Percentiles rank a stretch among this genome's conserved stretches.
Conservation (phyloP, 257 asterid species). For the Solanum dulcamara region DNA sequence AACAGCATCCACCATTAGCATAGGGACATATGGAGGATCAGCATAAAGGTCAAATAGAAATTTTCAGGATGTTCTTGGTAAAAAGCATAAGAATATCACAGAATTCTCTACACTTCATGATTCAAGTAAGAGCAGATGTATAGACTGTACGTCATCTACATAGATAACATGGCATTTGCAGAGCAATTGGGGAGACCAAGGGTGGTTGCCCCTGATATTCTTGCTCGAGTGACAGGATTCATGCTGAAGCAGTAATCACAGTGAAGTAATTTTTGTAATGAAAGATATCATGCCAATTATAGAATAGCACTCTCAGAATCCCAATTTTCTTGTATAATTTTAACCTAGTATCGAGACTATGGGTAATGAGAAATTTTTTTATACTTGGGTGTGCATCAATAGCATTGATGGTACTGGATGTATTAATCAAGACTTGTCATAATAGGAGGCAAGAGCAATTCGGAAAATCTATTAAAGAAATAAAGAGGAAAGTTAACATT, state of each 20-base stretch:
- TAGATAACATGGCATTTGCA: neutral
- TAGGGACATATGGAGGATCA: neutral
- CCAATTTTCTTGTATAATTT: neutral
- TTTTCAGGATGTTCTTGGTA: neutral
- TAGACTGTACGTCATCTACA: neutral
- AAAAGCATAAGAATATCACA: neutral
- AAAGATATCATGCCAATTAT: neutral
- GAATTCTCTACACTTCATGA: neutral
- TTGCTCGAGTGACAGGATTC: neutral
- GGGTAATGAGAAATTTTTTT: neutral
- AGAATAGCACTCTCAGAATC: neutral
- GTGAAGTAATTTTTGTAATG: neutral
- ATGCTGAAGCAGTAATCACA: neutral
- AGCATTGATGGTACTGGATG: neutral
- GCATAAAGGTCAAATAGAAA: neutral
- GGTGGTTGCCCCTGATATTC: neutral
- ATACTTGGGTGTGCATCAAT: neutral
- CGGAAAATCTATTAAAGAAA: neutral
- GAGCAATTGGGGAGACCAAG: neutral
- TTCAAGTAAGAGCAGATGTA: neutral
- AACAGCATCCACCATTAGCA: slow-evolving; percentile 14
- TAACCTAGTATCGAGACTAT: neutral
- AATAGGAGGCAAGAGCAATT: neutral
- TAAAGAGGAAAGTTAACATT: neutral
- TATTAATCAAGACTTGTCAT: neutral